These are phyloP conservation scores for Fusarium neocosmosporiellum DNA, from an alignment of 2,329 filamentous ascomycete species.

Conservation along the genomic window DNA sequence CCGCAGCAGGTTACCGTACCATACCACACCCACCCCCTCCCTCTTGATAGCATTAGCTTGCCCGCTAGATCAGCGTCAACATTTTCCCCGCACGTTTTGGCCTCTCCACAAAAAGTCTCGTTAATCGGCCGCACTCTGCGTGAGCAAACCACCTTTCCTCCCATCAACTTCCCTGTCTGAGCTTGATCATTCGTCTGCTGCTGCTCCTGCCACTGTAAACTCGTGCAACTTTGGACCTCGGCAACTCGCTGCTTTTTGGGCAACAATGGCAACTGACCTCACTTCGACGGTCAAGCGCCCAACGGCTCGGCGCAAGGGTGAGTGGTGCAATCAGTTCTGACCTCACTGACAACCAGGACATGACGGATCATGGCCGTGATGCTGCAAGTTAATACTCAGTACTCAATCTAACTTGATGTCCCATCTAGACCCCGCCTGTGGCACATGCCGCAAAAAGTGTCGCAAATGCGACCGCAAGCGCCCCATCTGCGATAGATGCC, in stretches of 20 bases:
- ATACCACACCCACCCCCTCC: too few relatives aligned
- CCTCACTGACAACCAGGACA: not conserved
- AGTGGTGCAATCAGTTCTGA: not conserved
- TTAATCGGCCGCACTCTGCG: not conserved
- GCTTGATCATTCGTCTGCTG: not conserved
- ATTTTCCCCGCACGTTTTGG: not conserved
- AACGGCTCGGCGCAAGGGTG: conserved; percentile 38
- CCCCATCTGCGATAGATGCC: conserved; percentile 44
- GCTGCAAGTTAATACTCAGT: not conserved
- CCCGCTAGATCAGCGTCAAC: not conserved
- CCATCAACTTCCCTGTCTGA: not conserved
- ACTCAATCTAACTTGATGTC: not conserved
- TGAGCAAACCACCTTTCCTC: not conserved
- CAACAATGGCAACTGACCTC: conserved; percentile 20
- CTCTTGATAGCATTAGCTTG: not conserved
- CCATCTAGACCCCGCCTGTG: conserved; percentile 43
- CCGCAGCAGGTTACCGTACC: not conserved
- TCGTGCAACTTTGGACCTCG: not conserved
- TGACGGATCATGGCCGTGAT: not conserved
- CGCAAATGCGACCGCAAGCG: conserved; percentile 47
- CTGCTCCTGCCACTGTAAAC: not conserved
- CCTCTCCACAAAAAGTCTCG: conserved; percentile 1
- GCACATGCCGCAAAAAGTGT: conserved; percentile 47
- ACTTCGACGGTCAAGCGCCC: conserved; percentile 7
- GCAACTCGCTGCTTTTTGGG: not conserved